Base-by-base conservation (phyloP, 306 rosid species). In the Delonix regia region DNA sequence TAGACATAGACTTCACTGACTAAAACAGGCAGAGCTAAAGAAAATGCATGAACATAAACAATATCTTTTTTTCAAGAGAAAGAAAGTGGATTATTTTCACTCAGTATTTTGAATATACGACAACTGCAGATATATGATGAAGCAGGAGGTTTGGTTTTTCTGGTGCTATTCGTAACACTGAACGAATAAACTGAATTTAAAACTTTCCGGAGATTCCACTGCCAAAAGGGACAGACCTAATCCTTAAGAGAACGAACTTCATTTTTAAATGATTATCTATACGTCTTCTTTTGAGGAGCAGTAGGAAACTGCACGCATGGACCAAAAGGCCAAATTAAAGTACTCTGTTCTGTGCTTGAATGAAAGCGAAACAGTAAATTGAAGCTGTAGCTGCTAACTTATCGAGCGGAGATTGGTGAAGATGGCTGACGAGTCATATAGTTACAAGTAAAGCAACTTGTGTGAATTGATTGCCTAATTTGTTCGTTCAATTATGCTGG, bases 311-410 rank as follows among this genome's bases (percentile, higher is more conserved):
- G 34, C 30, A 47, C 71, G 49, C 71, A 70, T 59, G 42, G 28
- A 30, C 72, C n/a, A 9, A 34, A 71, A 73, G 22, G 55, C 60
- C 75, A 28, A 64, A n/a, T n/a, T n/a, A n/a, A n/a, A 73, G 30
- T 52, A 66, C 36, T 34, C 42, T 59, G 71, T 22, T 13, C 13
- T 41, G 45, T 1, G 45, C 45, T 9, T 12, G 14, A 19, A n/a
- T 9, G 59, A 52, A 52, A 19, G 16, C 12, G 25, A 56, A 56
- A 4, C 6, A 24, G 34, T 5, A 9, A 14, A 21, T 48, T 56
- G 52, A 19, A 4, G 12, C 16, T 55, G 30, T 30, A 21, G 81
- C 0, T 30, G 49, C 16, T 0, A 12, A 44, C 49, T 44, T 44
- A 16, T 67, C 68, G 21, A 0, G 1, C 11, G 21, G 34, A 41